Conservation (phyloP, 2,329 filamentous ascomycete genomes). For the Aspergillus vadensis region DNA sequence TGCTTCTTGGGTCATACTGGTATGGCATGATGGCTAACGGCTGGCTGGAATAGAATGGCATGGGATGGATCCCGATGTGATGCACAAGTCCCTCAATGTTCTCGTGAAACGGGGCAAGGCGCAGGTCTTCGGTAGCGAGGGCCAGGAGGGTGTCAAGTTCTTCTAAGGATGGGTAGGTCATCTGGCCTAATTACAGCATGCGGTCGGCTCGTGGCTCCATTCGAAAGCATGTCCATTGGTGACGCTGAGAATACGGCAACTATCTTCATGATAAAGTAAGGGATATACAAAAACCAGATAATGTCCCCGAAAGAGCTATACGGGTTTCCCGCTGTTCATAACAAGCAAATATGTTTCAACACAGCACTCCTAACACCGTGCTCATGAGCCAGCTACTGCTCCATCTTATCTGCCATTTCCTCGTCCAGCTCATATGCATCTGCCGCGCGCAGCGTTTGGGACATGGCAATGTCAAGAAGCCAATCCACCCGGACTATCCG, state of each 20-base stretch:
- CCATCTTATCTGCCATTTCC: conserved; percentile 30
- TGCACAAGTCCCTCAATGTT: conserved; percentile 76
- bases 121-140: conserved; percentile 88
- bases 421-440: conserved; percentile 58
- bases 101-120: conserved; percentile 89
- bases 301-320: conserved; percentile 8
- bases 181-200: neutral
- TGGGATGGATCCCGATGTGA: conserved; percentile 80
- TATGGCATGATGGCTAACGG: conserved; percentile 6
- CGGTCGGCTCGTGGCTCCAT: neutral
- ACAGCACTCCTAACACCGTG: conserved; percentile 10
- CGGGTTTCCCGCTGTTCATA: neutral
- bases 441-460: conserved; percentile 73
- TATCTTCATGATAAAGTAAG: conserved; percentile 15
- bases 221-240: neutral
- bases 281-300: conserved; percentile 17
- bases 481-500: conserved; percentile 84
- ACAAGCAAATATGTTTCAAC: conserved; percentile 2
- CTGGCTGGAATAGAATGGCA: conserved; percentile 66
- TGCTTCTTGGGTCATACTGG: neutral
- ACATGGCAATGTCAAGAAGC: conserved; percentile 87
- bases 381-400: conserved; percentile 13
- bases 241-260: conserved; percentile 6
- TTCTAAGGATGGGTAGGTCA: conserved; percentile 60
- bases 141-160: conserved; percentile 92